Evolutionary conservation across 805 yeast genomes (phyloP), one percentile per base, ranked within the genome.

Genomic region (Candida ponderosae): DNA sequence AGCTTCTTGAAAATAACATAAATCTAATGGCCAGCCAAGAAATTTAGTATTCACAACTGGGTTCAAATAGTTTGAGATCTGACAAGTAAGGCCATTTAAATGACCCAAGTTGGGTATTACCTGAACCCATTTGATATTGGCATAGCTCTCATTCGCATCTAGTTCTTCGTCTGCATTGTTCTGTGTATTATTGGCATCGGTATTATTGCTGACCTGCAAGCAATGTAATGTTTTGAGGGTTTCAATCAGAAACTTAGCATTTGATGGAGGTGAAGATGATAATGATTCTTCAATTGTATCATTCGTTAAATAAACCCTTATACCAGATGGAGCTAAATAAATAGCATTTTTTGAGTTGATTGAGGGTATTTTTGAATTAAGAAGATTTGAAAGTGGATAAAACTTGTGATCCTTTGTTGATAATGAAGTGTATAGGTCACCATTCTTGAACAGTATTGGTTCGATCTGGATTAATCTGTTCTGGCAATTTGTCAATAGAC

Each of bases 21-120:
- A 59, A 33, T 72, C 74, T 48, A 80, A 59, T 0, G 94, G 94
- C 94, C 94, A 84, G 32, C 76, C 57, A 2, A 83, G 71, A 38
- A 66, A 75, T 48, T 79, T 78, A 20, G 64, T 65, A 44, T 72
- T 73, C 23, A 64, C 66, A 4, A 74, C 76, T 0, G 68, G 62
- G 35, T 61, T 63, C 33, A 79, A 62, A 53, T 72, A 82, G 18
- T 66, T 64, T 11, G 87, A 64, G 3, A 83, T 68, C 10, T 65
- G 65, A 0, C 88, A 79, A 0, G 89, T 76, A 45, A 76, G 70
- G 18, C 81, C 83, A 54, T 79, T 81, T 43, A 81, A 62, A 51
- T 81, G 88, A 40, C 70, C 72, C 35, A 81, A 53, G 44, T 81
- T 76, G 3, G 93, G 93, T 4, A 79, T 67, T 13, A 83, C 56